Base-by-base conservation (phyloP, 2,329 filamentous ascomycete genomes). In the Beauveria varroae region DNA sequence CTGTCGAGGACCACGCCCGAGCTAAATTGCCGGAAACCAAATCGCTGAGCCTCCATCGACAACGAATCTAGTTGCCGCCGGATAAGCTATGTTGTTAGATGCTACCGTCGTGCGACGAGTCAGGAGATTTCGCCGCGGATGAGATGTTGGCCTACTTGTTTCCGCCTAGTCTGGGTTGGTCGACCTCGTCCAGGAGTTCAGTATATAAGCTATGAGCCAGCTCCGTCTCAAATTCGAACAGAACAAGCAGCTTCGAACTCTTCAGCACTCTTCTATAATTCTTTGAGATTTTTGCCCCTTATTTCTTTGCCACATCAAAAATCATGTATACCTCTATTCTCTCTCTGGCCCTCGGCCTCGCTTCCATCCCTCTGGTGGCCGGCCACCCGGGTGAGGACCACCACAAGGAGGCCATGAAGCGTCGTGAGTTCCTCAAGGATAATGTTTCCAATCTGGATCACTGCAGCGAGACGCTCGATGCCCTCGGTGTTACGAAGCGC, bases 371-470 rank as follows among this genome's bases (percentile, higher is more conserved):
- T 18, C 40, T 67, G 12, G 63, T 54, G 56, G 54, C 64, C 30
- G 75, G 75, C 22, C 76, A 81, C 61, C 78, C 78, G 0, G 78
- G 78, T 63, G 76, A 79, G 62, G 72, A 79, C 57, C 65, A 78
- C 62, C 69, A 69, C 57, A 69, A 76, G 16, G 79, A 81, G 66
- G 73, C 77, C 26, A 73, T 73, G 40, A 75, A 77, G 67, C 78
- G 78, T 49, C 76, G 74, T 26, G 70, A 73, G 1, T 80, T 76
- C 65, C 67, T 80, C 58, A 59, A 67, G 71, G 65, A 70, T 66
- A 74, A 75, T 60, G 66, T 74, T 46, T 69, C 73, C 53, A 74
- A 75, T 55, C 69, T 81, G 28, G 67, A 67, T 54, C 75, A 79
- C 65, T 81, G 78, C 65, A 66, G 75, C 14, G 65, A 68, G 5